A percentile compares a stretch with the other conserved stretches of the same genome.
These are phyloP conservation scores for Fusarium secorum DNA, from an alignment of 2,329 filamentous ascomycete species.

Conservation along the genomic window DNA sequence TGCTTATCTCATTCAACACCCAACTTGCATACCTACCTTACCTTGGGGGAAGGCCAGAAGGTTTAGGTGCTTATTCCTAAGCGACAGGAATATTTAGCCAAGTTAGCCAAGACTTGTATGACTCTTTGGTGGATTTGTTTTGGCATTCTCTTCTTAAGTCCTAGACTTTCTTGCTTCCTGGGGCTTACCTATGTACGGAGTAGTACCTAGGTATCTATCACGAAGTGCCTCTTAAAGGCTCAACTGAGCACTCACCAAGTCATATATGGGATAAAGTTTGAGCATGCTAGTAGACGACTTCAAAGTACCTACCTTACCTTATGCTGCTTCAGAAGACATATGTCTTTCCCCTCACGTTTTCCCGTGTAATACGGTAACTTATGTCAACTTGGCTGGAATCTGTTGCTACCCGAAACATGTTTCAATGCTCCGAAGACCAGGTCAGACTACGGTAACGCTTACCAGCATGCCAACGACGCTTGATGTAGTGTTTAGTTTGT, in stretches of 20 bases:
- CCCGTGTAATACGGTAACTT: neutral
- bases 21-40: neutral
- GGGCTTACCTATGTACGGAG: neutral
- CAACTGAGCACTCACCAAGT: neutral
- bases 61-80: neutral
- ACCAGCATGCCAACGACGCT: neutral
- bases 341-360: neutral
- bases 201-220: neutral
- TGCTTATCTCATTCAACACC: constrained; percentile 5
- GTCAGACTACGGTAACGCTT: neutral
- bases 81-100: neutral
- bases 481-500: neutral
- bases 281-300: neutral
- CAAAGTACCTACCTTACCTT: neutral
- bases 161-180: neutral
- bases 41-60: neutral
- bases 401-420: constrained; percentile 30
- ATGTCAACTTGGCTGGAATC: neutral
- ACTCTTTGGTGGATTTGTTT: neutral
- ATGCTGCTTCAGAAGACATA: neutral
- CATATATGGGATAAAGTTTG: neutral
- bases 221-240: neutral
- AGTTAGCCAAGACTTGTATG: neutral
- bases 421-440: neutral
- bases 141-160: neutral